phyloP scores from a whole-genome alignment of 805 yeast species.

The Kuraishia floccosa region DNA sequence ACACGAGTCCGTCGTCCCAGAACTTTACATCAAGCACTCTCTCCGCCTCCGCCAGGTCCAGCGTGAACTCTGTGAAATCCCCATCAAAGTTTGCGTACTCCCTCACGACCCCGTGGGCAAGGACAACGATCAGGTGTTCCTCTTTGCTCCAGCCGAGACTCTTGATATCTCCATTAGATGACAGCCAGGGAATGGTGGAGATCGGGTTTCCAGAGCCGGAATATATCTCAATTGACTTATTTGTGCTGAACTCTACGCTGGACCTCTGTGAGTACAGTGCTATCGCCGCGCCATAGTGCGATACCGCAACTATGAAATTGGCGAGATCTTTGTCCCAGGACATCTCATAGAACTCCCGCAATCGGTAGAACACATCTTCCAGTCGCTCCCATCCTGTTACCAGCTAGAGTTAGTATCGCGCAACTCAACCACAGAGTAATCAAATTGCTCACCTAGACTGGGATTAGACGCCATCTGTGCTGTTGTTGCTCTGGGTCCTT shows the following conservation, averaged over 20 bases:
- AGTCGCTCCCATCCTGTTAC: constrained; percentile 69
- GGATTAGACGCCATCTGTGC: constrained; percentile 13
- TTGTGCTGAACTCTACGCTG: constrained; percentile 1
- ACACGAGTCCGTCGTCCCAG: constrained; percentile 31
- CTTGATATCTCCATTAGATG: constrained; percentile 40
- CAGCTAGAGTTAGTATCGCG: constrained; percentile 19
- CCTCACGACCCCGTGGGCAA: constrained; percentile 40
- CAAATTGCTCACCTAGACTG: constrained; percentile 13
- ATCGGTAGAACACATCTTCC: constrained; percentile 56
- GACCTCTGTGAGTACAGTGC: constrained; percentile 30
- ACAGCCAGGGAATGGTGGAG: constrained; percentile 25
- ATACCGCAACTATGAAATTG: constrained; percentile 34
- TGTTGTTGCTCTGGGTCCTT: no score
- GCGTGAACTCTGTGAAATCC: constrained; percentile 43
- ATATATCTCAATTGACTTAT: constrained; percentile 15
- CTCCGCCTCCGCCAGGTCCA: constrained; percentile 18
- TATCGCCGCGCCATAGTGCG: constrained; percentile 42
- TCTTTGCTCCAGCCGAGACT: constrained; percentile 39
- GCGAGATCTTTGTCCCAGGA: constrained; percentile 35
- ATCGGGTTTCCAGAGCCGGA: constrained; percentile 21
- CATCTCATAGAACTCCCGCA: constrained; percentile 43
- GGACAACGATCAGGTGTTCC: constrained; percentile 46
- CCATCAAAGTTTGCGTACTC: constrained; percentile 57
- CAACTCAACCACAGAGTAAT: background rate
- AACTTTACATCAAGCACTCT: constrained; percentile 23